These are phyloP conservation scores for Oemleria cerasiformis DNA, from an alignment of 306 rosid genomes.

Conservation along the genomic window DNA sequence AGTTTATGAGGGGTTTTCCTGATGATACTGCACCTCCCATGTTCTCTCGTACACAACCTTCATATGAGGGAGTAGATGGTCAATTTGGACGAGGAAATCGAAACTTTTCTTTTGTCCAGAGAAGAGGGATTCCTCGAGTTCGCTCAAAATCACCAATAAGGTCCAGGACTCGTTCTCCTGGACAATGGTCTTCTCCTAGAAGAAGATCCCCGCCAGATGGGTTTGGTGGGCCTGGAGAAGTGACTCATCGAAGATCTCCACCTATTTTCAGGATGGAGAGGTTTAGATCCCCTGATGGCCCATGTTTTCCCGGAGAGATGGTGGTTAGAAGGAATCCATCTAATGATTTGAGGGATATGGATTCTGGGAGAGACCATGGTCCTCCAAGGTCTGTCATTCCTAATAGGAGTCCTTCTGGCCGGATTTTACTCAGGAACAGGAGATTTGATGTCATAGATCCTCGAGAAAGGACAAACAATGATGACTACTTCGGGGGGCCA, in stretches of 20 bases:
- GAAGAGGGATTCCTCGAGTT: conserved; percentile 52
- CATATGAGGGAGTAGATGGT: conserved; percentile 51
- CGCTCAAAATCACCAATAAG: conserved; percentile 75
- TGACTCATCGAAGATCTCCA: conserved; percentile 57
- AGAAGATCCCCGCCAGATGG: conserved; percentile 65
- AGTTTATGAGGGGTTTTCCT: conserved; percentile 53
- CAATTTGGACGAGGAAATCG: conserved; percentile 61
- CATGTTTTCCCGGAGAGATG: conserved; percentile 54
- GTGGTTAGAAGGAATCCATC: conserved; percentile 63
- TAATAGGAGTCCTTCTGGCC: conserved; percentile 56
- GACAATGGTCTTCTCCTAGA: conserved; percentile 70
- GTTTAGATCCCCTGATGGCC: conserved; percentile 82
- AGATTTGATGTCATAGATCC: conserved; percentile 67
- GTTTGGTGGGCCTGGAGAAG: conserved; percentile 65
- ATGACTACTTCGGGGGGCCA: conserved; percentile 61
- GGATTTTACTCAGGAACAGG: conserved; percentile 53
- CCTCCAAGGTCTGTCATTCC: conserved; percentile 62
- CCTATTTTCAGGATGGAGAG: conserved; percentile 61
- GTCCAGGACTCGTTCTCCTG: conserved; percentile 79
- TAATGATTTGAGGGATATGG: conserved; percentile 69
- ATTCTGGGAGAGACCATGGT: conserved; percentile 64
- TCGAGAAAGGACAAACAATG: conserved; percentile 55
- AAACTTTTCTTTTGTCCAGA: conserved; percentile 59
- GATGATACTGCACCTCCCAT: conserved; percentile 51
- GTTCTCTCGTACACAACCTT: conserved; percentile 53